Conservation (phyloP, 148 eudicot species). For the Silene conica region DNA sequence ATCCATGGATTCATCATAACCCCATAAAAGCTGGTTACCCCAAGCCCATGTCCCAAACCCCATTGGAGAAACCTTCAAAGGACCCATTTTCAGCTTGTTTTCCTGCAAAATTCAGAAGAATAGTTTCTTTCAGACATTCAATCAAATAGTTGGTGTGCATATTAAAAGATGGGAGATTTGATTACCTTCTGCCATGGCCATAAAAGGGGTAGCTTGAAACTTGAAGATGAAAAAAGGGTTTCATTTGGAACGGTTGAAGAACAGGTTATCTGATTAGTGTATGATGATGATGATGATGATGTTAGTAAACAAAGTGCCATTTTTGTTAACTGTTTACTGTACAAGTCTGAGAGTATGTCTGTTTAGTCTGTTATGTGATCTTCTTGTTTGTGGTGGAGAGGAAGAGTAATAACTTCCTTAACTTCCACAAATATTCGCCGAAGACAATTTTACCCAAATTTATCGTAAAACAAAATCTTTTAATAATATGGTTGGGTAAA, state of each 20-base stretch:
- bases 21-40: conserved; percentile 97
- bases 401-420: background rate
- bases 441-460: no score
- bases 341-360: background rate
- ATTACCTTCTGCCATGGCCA: conserved; percentile 88
- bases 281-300: conserved; percentile 6
- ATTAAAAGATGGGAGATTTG: background rate
- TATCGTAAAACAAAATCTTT: no score
- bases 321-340: background rate
- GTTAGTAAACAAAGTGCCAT: conserved; percentile 16
- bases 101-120: background rate
- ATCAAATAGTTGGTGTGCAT: conserved; percentile 12
- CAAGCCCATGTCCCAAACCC: conserved; percentile 99
- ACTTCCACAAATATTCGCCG: no score
- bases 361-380: background rate
- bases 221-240: conserved; percentile 25
- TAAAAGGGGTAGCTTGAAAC: conserved; percentile 61
- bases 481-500: no score
- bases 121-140: conserved; percentile 13
- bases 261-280: conserved; percentile 20
- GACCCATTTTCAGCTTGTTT: conserved; percentile 66
- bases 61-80: conserved; percentile 79
- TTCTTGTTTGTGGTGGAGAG: conserved; percentile 11
- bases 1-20: conserved; percentile 85
- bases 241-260: conserved; percentile 32